Base-by-base conservation (phyloP, 2,329 filamentous ascomycete species). In the Paraphaeosphaeria minitans region DNA sequence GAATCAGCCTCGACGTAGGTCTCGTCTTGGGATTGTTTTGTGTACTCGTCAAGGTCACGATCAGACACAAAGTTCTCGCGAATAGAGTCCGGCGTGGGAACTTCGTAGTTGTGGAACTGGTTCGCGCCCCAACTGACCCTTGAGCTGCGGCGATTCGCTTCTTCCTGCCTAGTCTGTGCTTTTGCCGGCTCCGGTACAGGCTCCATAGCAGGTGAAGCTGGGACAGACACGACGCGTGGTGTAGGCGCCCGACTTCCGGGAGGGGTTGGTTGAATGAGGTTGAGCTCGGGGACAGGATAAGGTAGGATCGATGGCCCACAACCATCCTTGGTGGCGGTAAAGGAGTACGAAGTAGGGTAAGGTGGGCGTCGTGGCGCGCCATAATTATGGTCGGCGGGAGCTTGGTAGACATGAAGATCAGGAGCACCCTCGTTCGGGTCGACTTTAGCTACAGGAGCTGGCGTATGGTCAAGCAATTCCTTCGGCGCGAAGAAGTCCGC, bases 201-300 rank as follows among this genome's bases (percentile, higher is more conserved):
- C 46, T 72, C 68, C 14, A 72, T 71, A 3, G 61, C 65, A 2
- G 77, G 77, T 2, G 76, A 78, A 19, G 73, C 66, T 22, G 71
- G 74, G 16, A 70, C 43, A 27, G 75, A 78, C 8, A 67, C 68
- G 37, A 73, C 75, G 33, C 73, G 74, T 19, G 74, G 71, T 29
- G 73, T 74, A 10, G 76, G 76, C 24, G 76, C 78, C 57, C 74
- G 65, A 59, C 83, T 85, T 21, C 78, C 80, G 21, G 85, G 85
- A 19, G 85, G 85, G 7, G 85, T 87, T 2, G 85, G 83, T 48
- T 83, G 80, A 54, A 86, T 85, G 24, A 87, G 74, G 45, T 83
- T 84, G 16, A 88, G 76, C n/a, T 68, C 73, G 6, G 85, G 85
- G 21, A 87, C 80, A 19, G 76, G 72, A 12, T 85, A 51, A 16